phyloP scores from a whole-genome alignment of 805 yeast species.

The Yarrowia sp. region DNA sequence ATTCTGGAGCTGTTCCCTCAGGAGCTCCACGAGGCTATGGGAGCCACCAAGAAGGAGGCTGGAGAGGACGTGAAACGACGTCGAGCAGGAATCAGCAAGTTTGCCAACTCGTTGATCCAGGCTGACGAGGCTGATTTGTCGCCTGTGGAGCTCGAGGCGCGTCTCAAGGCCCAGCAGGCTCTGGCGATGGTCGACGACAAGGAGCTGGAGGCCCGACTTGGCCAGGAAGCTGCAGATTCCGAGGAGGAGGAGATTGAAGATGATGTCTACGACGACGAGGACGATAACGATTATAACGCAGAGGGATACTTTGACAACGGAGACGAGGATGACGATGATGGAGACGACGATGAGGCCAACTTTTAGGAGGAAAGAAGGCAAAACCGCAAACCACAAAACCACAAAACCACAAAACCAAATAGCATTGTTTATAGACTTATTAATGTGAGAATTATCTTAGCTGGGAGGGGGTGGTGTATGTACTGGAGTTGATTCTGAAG shows the following conservation, averaged over 20 bases:
- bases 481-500: too few species aligned
- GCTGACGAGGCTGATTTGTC: conserved; percentile 48
- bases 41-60: conserved; percentile 61
- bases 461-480: too few species aligned
- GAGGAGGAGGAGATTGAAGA: conserved; percentile 58
- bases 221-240: conserved; percentile 50
- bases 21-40: conserved; percentile 77
- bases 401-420: neutral
- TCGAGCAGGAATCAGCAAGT: conserved; percentile 49
- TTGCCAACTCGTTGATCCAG: conserved; percentile 52
- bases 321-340: conserved; percentile 61
- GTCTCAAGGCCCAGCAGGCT: conserved; percentile 43
- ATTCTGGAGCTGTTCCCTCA: conserved; percentile 73
- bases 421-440: neutral
- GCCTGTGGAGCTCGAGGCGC: conserved; percentile 51
- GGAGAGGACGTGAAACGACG: conserved; percentile 54
- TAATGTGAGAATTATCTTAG: neutral
- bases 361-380: conserved; percentile 52
- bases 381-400: neutral
- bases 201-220: conserved; percentile 33
- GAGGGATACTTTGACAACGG: conserved; percentile 80
- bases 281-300: conserved; percentile 80
- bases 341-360: conserved; percentile 66
- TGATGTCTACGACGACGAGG: conserved; percentile 69
- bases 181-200: conserved; percentile 38